phyloP scores from a whole-genome alignment of 1,284 basidiomycete species.

The Cystobasidiaceae sp. region DNA sequence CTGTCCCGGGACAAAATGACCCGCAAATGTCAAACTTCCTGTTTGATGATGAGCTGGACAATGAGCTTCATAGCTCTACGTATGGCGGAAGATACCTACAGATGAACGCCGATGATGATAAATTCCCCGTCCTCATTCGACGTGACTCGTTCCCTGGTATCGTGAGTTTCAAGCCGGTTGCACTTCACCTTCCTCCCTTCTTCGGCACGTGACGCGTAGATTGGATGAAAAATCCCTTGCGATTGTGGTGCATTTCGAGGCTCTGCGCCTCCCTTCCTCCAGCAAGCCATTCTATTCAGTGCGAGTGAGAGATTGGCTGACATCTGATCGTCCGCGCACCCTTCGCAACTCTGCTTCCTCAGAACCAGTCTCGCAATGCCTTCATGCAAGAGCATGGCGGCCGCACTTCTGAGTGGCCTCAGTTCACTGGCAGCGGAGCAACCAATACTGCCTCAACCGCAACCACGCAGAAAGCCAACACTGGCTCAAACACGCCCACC shows the following conservation, averaged over 20 bases:
- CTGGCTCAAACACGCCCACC: constrained; percentile 58
- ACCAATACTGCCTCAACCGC: constrained; percentile 57
- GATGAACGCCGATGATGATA: constrained; percentile 79
- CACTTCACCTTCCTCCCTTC: not conserved
- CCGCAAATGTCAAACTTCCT: constrained; percentile 55
- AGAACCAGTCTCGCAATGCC: constrained; percentile 62
- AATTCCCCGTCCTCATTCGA: constrained; percentile 57
- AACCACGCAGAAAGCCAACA: constrained; percentile 57
- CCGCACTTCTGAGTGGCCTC: constrained; percentile 68
- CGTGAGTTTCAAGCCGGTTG: constrained; percentile 52
- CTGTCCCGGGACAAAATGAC: not conserved
- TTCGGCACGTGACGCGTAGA: no score
- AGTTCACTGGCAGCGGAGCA: constrained; percentile 61
- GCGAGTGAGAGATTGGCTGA: no score
- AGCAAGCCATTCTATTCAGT: not conserved
- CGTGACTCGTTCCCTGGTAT: constrained; percentile 55
- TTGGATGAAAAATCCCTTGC: not conserved
- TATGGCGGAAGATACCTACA: constrained; percentile 72
- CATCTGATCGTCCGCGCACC: no score
- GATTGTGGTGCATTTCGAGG: not conserved
- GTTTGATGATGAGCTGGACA: constrained; percentile 80
- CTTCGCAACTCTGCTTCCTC: constrained; percentile 56
- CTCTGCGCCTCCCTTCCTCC: no score
- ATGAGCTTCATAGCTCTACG: constrained; percentile 78
- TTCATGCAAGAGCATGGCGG: constrained; percentile 48